Base-by-base conservation (phyloP, 2,329 filamentous ascomycete species). In the Epichloe gansuensis region DNA sequence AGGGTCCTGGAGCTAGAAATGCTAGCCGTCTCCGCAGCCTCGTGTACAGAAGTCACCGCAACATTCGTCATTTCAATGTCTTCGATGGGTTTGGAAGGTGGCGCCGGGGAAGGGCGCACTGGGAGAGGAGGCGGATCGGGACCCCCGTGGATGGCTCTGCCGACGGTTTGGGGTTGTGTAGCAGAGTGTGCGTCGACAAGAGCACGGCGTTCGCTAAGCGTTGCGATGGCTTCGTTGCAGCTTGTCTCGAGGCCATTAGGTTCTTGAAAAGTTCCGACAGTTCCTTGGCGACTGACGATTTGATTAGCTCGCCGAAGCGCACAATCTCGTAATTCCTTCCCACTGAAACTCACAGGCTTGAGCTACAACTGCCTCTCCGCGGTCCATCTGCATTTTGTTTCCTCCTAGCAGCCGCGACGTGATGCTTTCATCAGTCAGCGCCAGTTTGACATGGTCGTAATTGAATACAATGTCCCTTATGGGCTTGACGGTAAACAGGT, bases 401-500 rank as follows among this genome's bases (percentile, higher is more conserved):
- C 86, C 85, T n/a, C 88, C 89, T 41, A 95, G 86, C 37, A 82
- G 78, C 58, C 91, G 88, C 31, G 74, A 71, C 48, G 74, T 72
- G 43, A 93, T 73, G 28, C 73, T 77, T 54, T 81, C 77, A 43
- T 83, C 81, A 8, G 77, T 78, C 4, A 87, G 68, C 3, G 85
- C 79, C 62, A 93, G 80, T 58, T 84, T 80, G 61, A 85, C 80
- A 4, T 81, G 68, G 28, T 91, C 82, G 58, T 88, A 88, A 48
- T 88, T 75, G 54, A 94, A 74, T 3, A 96, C 83, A 58, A 96
- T 79, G 5, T 93, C 78, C 48, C 91, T 81, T 34, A 97, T 75
- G 2, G 88, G 83, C 56, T 83, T 85, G 52, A 97, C 81, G 0
- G 91, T 94, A 65, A 95, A 96, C 59, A 96, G 86, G 64, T 95